Conservation (phyloP, 352 stramenopile genomes). For the Phytophthora vignae region DNA sequence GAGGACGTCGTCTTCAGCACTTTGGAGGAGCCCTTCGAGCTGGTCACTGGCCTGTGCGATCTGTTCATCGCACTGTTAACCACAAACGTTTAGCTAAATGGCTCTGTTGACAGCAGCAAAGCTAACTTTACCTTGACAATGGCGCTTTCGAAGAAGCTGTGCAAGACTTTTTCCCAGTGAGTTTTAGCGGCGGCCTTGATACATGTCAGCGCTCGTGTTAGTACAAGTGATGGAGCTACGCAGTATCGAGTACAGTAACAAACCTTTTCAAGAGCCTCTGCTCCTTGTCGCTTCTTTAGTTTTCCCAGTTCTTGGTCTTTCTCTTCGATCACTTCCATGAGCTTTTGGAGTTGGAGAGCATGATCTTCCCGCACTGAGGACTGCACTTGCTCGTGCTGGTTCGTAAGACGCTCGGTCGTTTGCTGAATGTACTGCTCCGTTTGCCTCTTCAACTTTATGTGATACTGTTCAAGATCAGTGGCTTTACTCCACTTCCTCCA, state of each 20-base stretch:
- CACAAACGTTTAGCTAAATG: background rate
- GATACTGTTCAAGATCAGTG: constrained; percentile 13
- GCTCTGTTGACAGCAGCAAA: background rate
- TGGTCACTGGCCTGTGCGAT: constrained; percentile 46
- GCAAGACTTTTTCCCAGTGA: constrained; percentile 40
- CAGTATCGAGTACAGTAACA: background rate
- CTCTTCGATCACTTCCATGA: constrained; percentile 28
- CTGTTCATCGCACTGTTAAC: constrained; percentile 55
- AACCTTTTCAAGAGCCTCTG: constrained; percentile 35
- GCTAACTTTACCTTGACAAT: constrained; percentile 31
- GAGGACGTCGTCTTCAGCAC: constrained; percentile 48
- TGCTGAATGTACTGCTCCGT: constrained; percentile 20
- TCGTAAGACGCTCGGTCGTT: constrained; percentile 7
- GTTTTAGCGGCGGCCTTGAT: constrained; percentile 22
- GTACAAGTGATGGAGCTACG: background rate
- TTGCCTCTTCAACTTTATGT: constrained; percentile 15
- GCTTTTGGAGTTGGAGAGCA: constrained; percentile 29
- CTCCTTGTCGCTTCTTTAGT: constrained; percentile 20
- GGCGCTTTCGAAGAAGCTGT: constrained; percentile 44
- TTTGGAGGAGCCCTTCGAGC: constrained; percentile 60
- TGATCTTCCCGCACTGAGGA: constrained; percentile 12
- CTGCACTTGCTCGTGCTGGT: constrained; percentile 28
- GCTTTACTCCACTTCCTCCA: constrained; percentile 29
- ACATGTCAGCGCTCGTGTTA: constrained; percentile 1
- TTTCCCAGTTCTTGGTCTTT: constrained; percentile 36